Conservation (phyloP, 2,329 filamentous ascomycete genomes). For the Neofusicoccum ribis region DNA sequence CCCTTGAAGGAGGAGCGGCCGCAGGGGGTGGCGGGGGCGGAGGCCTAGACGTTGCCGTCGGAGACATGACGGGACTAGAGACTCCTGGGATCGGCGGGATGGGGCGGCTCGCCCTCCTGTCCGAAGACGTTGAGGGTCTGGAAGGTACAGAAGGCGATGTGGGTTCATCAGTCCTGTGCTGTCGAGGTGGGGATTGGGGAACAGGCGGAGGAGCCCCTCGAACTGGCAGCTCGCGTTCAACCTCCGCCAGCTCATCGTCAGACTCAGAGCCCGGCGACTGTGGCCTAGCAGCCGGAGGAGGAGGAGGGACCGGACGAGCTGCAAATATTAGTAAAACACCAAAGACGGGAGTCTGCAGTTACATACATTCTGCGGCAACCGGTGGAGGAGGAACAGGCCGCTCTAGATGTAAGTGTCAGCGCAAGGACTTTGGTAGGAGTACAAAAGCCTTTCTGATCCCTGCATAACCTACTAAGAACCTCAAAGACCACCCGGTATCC, state of each 20-base stretch:
- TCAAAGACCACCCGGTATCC: constrained; percentile 41
- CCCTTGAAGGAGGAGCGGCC: constrained; percentile 39
- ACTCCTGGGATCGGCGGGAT: constrained; percentile 60
- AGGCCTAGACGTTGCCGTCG: constrained; percentile 38
- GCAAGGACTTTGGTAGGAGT: neutral
- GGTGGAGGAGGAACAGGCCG: constrained; percentile 40
- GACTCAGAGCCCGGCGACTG: constrained; percentile 79
- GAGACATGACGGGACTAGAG: constrained; percentile 35
- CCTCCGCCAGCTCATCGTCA: constrained; percentile 71
- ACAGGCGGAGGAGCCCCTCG: constrained; percentile 37
- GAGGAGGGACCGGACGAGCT: constrained; percentile 65
- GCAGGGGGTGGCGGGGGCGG: constrained; percentile 51
- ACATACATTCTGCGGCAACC: constrained; percentile 38
- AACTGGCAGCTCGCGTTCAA: constrained; percentile 30
- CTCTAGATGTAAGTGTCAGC: constrained; percentile 32
- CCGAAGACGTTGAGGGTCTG: constrained; percentile 29
- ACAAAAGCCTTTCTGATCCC: constrained; percentile 4
- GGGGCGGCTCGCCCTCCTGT: constrained; percentile 36
- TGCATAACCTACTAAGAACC: constrained; percentile 38
- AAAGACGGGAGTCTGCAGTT: neutral
- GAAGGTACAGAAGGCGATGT: constrained; percentile 20
- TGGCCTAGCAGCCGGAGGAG: constrained; percentile 48
- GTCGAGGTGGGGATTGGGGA: constrained; percentile 34
- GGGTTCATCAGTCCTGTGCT: constrained; percentile 13
- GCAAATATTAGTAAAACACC: constrained; percentile 18